Conservation (phyloP, 208 protist species). For the Leishmania aethiopica region DNA sequence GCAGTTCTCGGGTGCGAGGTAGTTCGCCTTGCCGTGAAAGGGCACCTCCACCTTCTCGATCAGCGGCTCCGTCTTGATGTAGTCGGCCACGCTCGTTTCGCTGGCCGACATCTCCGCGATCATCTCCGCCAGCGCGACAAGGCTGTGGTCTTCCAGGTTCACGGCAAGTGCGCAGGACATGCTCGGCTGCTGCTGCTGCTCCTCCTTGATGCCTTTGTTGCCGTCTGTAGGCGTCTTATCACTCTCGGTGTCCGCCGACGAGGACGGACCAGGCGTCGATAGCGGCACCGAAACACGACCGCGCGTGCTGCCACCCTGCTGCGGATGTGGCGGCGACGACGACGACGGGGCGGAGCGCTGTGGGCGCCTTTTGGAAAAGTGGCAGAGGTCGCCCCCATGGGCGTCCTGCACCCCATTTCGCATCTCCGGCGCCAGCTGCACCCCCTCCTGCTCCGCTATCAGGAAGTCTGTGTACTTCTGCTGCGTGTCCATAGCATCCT, state of each 20-base stretch:
- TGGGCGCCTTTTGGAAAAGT: background rate
- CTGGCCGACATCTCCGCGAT: conserved; percentile 69
- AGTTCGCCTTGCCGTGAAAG: conserved; percentile 67
- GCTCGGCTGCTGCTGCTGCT: background rate
- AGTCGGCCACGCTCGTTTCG: conserved; percentile 53
- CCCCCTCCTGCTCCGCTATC: conserved; percentile 16
- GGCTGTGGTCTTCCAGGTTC: conserved; percentile 76
- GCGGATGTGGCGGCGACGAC: background rate
- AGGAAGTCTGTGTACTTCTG: conserved; percentile 20
- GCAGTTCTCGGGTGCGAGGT: conserved; percentile 86
- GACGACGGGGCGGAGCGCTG: background rate
- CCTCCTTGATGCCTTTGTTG: background rate
- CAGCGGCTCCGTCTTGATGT: conserved; percentile 74
- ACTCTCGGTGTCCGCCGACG: background rate
- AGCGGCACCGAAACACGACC: background rate
- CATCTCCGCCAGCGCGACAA: conserved; percentile 84
- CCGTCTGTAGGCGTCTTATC: background rate
- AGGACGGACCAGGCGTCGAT: background rate
- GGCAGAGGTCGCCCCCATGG: conserved; percentile 1
- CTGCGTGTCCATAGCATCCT: conserved; percentile 20
- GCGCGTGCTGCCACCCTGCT: background rate
- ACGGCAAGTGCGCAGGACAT: conserved; percentile 45
- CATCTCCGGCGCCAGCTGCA: background rate
- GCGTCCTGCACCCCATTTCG: background rate
- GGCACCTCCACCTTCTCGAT: conserved; percentile 85